A percentile compares a stretch with the other conserved stretches of the same genome.
phyloP scores from a whole-genome alignment of 495 filamentous ascomycete genomes.

The Lasiosphaeriaceae sp. region DNA sequence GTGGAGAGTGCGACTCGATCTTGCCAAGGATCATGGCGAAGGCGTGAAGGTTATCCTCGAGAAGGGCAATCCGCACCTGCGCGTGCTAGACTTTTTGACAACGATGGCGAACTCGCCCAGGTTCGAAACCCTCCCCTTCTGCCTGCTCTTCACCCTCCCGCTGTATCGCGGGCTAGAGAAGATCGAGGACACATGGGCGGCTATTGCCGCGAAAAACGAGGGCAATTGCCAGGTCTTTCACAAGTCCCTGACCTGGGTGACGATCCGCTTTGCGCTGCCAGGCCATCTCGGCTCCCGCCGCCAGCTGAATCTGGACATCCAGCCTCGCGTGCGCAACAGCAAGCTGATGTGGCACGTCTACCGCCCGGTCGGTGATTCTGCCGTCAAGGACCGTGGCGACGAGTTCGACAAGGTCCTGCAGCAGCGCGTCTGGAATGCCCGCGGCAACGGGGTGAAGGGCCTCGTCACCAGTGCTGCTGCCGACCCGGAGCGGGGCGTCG shows the following conservation, averaged over 20 bases:
- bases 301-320: constrained; percentile 37
- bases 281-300: constrained; percentile 14
- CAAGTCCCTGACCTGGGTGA: constrained; percentile 45
- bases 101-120: constrained; percentile 53
- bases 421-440: constrained; percentile 31
- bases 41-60: constrained; percentile 53
- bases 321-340: constrained; percentile 27
- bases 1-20: constrained; percentile 39
- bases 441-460: constrained; percentile 28
- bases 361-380: constrained; percentile 17
- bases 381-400: constrained; percentile 25
- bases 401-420: constrained; percentile 39
- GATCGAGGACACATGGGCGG: constrained; percentile 45
- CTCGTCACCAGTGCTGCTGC: constrained; percentile 33
- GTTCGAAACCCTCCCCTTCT: constrained; percentile 33
- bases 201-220: constrained; percentile 25
- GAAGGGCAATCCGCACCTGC: constrained; percentile 68
- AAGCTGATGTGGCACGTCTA: constrained; percentile 40
- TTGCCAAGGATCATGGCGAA: constrained; percentile 18
- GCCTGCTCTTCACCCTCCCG: constrained; percentile 57
- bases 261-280: constrained; percentile 42
- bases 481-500: constrained; percentile 28
- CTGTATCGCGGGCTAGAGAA: constrained; percentile 61
- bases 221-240: constrained; percentile 39
- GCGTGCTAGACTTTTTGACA: constrained; percentile 62